Evolutionary conservation across 192 early-diverging fungal species (phyloP).

Genomic region (Linderina pennispora): DNA sequence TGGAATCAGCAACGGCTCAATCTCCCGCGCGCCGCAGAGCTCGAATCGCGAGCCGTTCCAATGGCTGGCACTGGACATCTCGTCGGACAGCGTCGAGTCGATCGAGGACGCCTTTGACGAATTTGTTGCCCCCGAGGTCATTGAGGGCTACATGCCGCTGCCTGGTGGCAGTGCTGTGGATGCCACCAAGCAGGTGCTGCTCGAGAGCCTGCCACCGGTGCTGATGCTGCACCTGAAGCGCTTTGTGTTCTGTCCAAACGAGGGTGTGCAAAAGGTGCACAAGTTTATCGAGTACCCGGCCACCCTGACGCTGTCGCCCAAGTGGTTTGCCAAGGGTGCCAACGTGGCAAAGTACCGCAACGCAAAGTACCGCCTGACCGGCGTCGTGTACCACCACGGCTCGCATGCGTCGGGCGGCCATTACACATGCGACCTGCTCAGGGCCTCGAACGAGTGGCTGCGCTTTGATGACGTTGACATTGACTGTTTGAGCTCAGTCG

Average conservation of each 20-base stretch:
- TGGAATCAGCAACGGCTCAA: background rate
- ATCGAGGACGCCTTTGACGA: constrained; percentile 83
- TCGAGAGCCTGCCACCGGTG: constrained; percentile 83
- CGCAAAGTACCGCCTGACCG: constrained; percentile 65
- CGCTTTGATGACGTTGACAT: constrained; percentile 89
- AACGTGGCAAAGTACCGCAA: constrained; percentile 21
- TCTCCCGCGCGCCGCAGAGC: constrained; percentile 59
- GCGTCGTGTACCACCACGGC: constrained; percentile 96
- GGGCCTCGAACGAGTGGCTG: constrained; percentile 74
- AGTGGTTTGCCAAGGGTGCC: constrained; percentile 29
- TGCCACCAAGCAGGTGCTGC: constrained; percentile 76
- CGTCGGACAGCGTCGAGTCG: constrained; percentile 61
- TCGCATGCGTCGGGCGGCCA: constrained; percentile 82
- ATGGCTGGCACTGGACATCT: constrained; percentile 83
- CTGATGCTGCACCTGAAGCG: constrained; percentile 93
- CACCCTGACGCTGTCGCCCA: constrained; percentile 57
- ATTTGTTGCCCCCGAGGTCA: constrained; percentile 67
- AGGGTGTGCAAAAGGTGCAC: constrained; percentile 75
- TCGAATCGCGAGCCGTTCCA: constrained; percentile 84
- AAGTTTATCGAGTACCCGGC: constrained; percentile 75
- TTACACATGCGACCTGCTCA: constrained; percentile 90
- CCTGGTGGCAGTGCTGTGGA: constrained; percentile 29
- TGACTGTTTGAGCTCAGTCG: constrained; percentile 21
- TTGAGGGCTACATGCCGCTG: constrained; percentile 66
- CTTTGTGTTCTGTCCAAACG: constrained; percentile 75